Evolutionary conservation across 192 early-diverging fungal genomes (phyloP), one percentile per base, ranked within the genome.

Genomic region (Umbelopsis sp.): DNA sequence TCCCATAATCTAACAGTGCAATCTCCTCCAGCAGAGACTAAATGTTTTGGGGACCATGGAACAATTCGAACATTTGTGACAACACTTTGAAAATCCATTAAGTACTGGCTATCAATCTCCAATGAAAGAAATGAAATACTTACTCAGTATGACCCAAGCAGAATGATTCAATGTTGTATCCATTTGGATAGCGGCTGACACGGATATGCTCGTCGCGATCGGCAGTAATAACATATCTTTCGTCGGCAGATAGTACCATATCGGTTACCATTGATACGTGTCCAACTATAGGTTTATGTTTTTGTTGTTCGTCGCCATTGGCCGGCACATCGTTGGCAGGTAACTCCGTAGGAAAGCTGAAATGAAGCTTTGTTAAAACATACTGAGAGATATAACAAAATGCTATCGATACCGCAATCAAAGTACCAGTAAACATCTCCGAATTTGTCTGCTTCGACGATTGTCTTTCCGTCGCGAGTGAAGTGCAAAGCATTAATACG

Each of bases 201-300:
- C 98, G 91, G 68, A 99, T 91, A 79, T 99, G 96, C 72, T 99
- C 98, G 81, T 99, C 98, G 25, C 98, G 91, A 76, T 99, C 98
- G 50, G 91, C 88, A 11, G 98, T 96, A 47, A 99, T 81, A 33
- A 99, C 73, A 47, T 83, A 90, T 46, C 86, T 84, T 53, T 86
- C 78, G 52, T 91, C 86, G 9, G 71, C 70, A 8, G 91, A 81
- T 46, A 98, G 78, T 2, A 77, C 91, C 80, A 98, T 84, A 68
- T 94, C 94, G 12, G 92, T 94, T 5, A 97, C 74, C 80, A 98
- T 95, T 3, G 97, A 98, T 1, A 98, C 96, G 75, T 98, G 97
- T 37, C 98, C 98, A 22, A 99, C 64, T 51, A 88, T 72, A 49
- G 81, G 84, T 33, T 80, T 70, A 44, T 68, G 55, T n/a, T 82